Evolutionary conservation across 257 asterid species (phyloP).

Genomic region (Lithospermum erythrorhizon): DNA sequence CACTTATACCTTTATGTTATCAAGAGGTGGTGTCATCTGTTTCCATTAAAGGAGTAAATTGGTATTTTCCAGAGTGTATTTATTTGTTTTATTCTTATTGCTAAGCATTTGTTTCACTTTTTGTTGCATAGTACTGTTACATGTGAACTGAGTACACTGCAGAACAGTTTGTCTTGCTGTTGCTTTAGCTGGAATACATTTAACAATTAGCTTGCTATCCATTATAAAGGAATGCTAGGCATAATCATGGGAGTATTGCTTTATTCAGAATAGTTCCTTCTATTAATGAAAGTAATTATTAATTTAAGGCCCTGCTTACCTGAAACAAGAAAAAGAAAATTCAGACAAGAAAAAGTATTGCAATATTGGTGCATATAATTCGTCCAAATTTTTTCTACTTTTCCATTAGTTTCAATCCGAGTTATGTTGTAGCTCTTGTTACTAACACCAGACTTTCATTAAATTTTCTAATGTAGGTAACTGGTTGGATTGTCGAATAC

Average conservation of each 20-base stretch:
- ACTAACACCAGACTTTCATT: conserved; percentile 5
- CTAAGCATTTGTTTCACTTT: too few species aligned
- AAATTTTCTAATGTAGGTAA: conserved; percentile 43
- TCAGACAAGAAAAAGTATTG: not conserved
- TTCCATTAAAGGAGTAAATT: not conserved
- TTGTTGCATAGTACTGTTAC: not conserved
- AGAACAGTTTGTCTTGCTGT: not conserved
- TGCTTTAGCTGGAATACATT: not conserved
- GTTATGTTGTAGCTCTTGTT: not conserved
- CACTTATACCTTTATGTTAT: not conserved
- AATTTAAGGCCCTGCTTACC: not conserved
- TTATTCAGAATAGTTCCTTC: not conserved
- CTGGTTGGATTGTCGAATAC: conserved; percentile 96
- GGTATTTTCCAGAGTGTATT: too few species aligned
- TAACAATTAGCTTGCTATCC: not conserved
- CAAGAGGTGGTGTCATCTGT: not conserved
- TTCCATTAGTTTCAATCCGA: too few species aligned
- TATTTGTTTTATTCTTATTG: not conserved
- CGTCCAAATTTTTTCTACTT: not conserved
- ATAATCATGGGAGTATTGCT: not conserved
- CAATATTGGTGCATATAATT: not conserved
- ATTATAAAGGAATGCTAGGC: not conserved
- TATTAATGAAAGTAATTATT: not conserved
- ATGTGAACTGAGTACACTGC: too few species aligned
- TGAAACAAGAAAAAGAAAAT: not conserved